Base-by-base conservation (phyloP, 176 grass and related monocot genomes). In the Carex parvula region DNA sequence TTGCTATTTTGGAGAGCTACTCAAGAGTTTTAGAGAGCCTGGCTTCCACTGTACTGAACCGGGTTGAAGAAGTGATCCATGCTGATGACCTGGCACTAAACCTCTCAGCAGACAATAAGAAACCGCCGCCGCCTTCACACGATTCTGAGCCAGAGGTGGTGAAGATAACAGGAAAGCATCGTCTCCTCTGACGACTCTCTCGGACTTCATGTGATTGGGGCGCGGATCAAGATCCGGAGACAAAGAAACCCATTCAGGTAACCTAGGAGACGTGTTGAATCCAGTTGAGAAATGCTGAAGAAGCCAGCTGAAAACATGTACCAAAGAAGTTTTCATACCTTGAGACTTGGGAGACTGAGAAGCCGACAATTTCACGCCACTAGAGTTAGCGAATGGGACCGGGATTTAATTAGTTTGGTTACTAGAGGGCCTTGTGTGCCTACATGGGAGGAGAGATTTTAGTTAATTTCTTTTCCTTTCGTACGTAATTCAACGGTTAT, bases 1-100 rank as follows among this genome's bases (percentile, higher is more conserved):
- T 88, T 16, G 89, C 95, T 26, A 64, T 98, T 84, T 82, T 94
- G 87, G 95, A 94, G 88, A 90, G 95, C 88, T 98, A 98, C 64
- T 98, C 95, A 17, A 91, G 95, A 84, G 84, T 98, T 26, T 93
- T 98, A 41, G 95, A 98, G 84, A 94, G 88, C 85, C 30, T 98
- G 76, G 95, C 95, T 65, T 98, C 84, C 91, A 94, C 94, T 33
- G 95, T 98, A 71, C 88, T 98, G 84, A 93, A 91, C 29, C 79
- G 89, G 79, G 91, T 98, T 75, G 95, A 98, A 84, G 95, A 98
- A 65, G 92, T 95, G 3, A 81, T 98, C 89, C 52, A 17, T 82
- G 86, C 91, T 42, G 95, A 98, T 82, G 79, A 85, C 59, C 9
- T 44, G 29, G 86, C 89, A 10, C 86, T 65, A 79, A 81, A 91